phyloP scores from a whole-genome alignment of 2,329 filamentous ascomycete species.

The Colletotrichum camelliae region DNA sequence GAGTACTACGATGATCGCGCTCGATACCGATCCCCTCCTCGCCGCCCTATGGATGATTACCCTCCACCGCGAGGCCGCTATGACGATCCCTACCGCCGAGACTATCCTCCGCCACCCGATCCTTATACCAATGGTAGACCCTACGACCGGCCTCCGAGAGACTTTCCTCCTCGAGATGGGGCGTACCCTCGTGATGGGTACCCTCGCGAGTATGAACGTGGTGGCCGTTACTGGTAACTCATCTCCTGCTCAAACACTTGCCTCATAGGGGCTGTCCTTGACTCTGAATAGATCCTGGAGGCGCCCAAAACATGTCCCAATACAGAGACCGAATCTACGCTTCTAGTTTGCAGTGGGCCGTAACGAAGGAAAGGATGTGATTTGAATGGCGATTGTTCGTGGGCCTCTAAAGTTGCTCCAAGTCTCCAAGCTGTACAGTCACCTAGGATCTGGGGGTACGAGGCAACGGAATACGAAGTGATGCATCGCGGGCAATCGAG shows the following conservation, averaged over 20 bases:
- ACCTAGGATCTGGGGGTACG: neutral
- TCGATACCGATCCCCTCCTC: conserved; percentile 80
- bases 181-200: conserved; percentile 52
- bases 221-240: conserved; percentile 57
- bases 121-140: conserved; percentile 63
- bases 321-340: neutral
- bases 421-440: neutral
- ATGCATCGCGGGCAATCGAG: neutral
- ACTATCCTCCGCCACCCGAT: conserved; percentile 70
- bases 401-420: neutral
- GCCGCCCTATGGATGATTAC: conserved; percentile 81
- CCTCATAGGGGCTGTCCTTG: conserved; percentile 22
- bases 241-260: conserved; percentile 12
- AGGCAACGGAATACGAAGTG: neutral
- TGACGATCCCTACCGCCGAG: conserved; percentile 78
- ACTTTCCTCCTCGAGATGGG: conserved; percentile 56
- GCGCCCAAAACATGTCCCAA: neutral
- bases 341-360: neutral
- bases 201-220: conserved; percentile 55
- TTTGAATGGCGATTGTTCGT: neutral
- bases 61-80: conserved; percentile 69
- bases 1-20: conserved; percentile 89
- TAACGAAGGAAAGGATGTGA: neutral
- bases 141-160: conserved; percentile 59
- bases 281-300: conserved; percentile 20